These are phyloP conservation scores for Entomortierella chlamydospora DNA, from an alignment of 192 early-diverging fungal genomes.

Conservation along the genomic window DNA sequence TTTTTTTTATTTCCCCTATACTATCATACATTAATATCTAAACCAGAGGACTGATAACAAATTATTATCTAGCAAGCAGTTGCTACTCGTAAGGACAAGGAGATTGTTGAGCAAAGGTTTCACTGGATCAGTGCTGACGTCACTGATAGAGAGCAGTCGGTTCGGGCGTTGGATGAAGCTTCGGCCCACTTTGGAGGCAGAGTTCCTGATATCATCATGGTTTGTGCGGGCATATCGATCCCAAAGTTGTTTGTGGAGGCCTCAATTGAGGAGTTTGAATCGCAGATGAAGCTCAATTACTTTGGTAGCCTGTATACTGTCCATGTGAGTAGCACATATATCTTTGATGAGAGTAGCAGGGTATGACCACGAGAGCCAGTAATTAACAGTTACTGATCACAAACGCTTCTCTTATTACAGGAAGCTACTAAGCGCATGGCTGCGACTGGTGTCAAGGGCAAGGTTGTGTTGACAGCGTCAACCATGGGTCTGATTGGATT, in stretches of 20 bases:
- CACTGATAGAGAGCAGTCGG: conserved; percentile 60
- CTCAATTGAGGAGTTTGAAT: conserved; percentile 62
- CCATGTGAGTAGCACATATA: conserved; percentile 68
- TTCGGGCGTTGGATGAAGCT: conserved; percentile 69
- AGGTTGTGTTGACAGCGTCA: conserved; percentile 77
- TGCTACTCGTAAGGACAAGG: conserved; percentile 22
- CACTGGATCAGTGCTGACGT: conserved; percentile 73
- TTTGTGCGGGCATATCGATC: conserved; percentile 65
- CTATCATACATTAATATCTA: too few relatives aligned
- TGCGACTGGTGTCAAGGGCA: conserved; percentile 65
- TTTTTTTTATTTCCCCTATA: neutral
- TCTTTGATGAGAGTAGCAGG: neutral
- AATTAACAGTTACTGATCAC: neutral
- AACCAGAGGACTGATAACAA: too few relatives aligned
- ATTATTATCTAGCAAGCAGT: conserved; percentile 31
- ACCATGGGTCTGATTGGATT: conserved; percentile 75
- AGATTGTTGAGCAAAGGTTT: conserved; percentile 54
- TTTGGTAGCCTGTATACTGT: conserved; percentile 71
- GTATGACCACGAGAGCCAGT: neutral
- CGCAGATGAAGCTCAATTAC: conserved; percentile 74
- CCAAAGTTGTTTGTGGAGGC: conserved; percentile 80
- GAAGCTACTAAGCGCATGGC: conserved; percentile 73
- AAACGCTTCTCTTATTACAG: conserved; percentile 31
- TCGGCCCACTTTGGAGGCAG: conserved; percentile 59
- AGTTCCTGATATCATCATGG: conserved; percentile 67